Base-by-base conservation (phyloP, 345 rosid species). In the Stellera chamaejasme region DNA sequence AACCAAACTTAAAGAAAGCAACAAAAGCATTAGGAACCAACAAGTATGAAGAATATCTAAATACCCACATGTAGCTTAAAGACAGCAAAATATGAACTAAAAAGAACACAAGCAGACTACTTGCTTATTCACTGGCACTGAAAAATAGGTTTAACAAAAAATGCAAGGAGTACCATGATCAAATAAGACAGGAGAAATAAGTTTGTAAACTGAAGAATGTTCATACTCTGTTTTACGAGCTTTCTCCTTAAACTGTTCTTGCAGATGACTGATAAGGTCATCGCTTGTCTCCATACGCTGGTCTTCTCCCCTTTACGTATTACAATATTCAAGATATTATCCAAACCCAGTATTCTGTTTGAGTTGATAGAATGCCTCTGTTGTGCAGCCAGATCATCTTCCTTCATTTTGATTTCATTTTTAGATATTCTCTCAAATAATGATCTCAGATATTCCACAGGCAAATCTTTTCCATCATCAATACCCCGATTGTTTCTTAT, bases 141-240 rank as follows among this genome's bases (percentile, higher is more conserved):
- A 32, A 32, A 32, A 32, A 32, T 8, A 32, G 39, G 9, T 19
- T 19, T 19, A 19, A 19, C 23, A 19, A 19, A 19, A 19, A 1
- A 19, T 19, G 23, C 23, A 19, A 19, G 10, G 12, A 23, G 56
- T 45, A 67, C 48, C 45, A 46, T 8, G 58, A 63, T 28, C 23
- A 51, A 59, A 47, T 32, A 32, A 32, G 39, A 32, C 50, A 19
- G 23, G 23, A 19, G 23, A 19, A 19, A 32, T 32, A 32, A 8
- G 39, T 32, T 8, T 32, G 39, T 32, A 32, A 32, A 32, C 9
- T 32, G 39, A 5, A 32, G 39, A 32, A 32, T 62, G 59, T 65
- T 73, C 97, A 80, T 85, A 94, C 99, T 94, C 97, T 32, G 99
- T 85, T 77, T 87, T 90, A 56, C 90, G 96, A 73, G 97, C 97